phyloP scores from a whole-genome alignment of 352 stramenopile species.

The Phytophthora cryptogea region DNA sequence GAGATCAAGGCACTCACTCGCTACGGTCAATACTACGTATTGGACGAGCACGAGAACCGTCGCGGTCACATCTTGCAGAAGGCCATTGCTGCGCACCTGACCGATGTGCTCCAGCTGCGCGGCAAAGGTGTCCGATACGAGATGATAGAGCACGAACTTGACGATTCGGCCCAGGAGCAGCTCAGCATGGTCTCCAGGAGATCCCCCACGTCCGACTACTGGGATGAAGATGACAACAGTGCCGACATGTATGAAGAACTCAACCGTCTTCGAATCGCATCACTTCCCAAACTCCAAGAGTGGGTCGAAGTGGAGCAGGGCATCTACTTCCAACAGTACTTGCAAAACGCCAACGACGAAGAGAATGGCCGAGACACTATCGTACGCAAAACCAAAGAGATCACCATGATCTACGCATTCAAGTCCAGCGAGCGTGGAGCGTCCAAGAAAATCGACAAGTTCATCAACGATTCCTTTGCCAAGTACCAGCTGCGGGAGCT shows the following conservation, averaged over 20 bases:
- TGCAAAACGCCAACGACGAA: constrained; percentile 5
- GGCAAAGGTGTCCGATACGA: constrained; percentile 43
- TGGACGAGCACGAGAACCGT: constrained; percentile 34
- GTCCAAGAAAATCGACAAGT: constrained; percentile 41
- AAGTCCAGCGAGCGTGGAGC: constrained; percentile 24
- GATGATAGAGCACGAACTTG: constrained; percentile 37
- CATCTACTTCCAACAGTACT: constrained; percentile 29
- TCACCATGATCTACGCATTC: constrained; percentile 25
- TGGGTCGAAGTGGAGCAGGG: constrained; percentile 49
- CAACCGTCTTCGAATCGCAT: constrained; percentile 42
- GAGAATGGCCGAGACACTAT: constrained; percentile 8
- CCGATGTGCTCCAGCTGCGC: constrained; percentile 35
- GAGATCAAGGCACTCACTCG: constrained; percentile 31
- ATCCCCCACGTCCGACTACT: constrained; percentile 1
- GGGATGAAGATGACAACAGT: constrained; percentile 25
- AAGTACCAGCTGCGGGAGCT: constrained; percentile 44
- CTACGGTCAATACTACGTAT: constrained; percentile 37
- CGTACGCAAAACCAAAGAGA: constrained; percentile 12
- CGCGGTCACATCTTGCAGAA: constrained; percentile 49
- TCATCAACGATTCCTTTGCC: constrained; percentile 41
- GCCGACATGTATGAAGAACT: constrained; percentile 32
- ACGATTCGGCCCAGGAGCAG: constrained; percentile 16
- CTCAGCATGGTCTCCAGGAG: constrained; percentile 14
- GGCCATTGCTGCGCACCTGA: constrained; percentile 42
- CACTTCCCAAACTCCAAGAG: constrained; percentile 39